These are phyloP conservation scores for Acmispon strigosus DNA, from an alignment of 306 rosid genomes.

Conservation along the genomic window DNA sequence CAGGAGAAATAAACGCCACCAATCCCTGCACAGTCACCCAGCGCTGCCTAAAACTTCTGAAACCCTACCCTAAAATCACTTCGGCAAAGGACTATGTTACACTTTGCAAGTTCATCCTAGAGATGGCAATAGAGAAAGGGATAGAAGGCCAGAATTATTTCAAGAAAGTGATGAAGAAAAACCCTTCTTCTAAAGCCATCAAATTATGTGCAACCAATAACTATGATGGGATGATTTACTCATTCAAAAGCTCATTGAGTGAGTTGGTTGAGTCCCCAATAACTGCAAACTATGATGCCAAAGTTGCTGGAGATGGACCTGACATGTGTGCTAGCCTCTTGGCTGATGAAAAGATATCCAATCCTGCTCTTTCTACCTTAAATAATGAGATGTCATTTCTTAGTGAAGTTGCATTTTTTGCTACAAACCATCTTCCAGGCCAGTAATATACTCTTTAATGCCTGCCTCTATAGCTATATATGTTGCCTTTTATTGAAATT, in stretches of 20 bases:
- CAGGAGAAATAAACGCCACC: background rate
- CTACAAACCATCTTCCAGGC: background rate
- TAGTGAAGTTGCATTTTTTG: background rate
- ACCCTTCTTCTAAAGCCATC: background rate
- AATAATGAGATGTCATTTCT: background rate
- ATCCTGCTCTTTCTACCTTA: background rate
- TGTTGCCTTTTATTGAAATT: too few relatives aligned
- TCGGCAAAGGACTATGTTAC: background rate
- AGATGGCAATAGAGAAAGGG: background rate
- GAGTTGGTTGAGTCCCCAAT: background rate
- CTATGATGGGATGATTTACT: background rate
- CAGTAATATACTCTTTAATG: too few relatives aligned
- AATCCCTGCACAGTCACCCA: too few relatives aligned
- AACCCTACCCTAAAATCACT: background rate
- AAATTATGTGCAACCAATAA: background rate
- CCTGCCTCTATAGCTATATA: too few relatives aligned
- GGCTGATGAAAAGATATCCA: background rate
- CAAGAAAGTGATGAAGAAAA: background rate
- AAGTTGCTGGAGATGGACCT: background rate
- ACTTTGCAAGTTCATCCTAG: background rate
- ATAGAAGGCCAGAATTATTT: background rate
- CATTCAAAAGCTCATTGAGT: background rate
- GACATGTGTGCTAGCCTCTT: rapidly evolving
- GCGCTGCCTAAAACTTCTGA: background rate
- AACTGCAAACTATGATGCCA: background rate